phyloP scores from a whole-genome alignment of 192 early-diverging fungal species.

The Pilaira anomala region DNA sequence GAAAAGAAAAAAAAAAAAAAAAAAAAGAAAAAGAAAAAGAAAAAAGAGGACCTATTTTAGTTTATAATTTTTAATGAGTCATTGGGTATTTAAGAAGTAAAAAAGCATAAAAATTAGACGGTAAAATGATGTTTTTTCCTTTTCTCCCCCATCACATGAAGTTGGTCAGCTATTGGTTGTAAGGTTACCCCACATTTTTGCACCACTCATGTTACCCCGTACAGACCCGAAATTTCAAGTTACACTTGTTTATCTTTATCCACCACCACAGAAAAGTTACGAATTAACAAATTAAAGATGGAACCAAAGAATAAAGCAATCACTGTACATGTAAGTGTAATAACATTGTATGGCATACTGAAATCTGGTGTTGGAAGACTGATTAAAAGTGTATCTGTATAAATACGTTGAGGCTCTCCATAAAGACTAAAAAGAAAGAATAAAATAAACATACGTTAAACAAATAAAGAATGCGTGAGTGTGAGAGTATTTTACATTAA shows the following conservation, averaged over 20 bases:
- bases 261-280: slow-evolving; percentile 52
- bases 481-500: slow-evolving; percentile 7
- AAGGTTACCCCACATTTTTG: slow-evolving; percentile 11
- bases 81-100: background rate
- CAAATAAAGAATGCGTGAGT: background rate
- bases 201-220: background rate
- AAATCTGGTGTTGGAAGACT: slow-evolving; percentile 96
- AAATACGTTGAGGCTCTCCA: slow-evolving; percentile 48
- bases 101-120: background rate
- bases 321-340: slow-evolving; percentile 94
- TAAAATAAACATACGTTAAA: background rate
- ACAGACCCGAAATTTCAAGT: slow-evolving; percentile 1
- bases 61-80: no score
- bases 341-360: slow-evolving; percentile 99
- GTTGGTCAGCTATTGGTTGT: slow-evolving; percentile 3
- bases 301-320: slow-evolving; percentile 94
- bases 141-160: slow-evolving; percentile 8
- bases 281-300: slow-evolving; percentile 82
- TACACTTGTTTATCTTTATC: slow-evolving; percentile 14
- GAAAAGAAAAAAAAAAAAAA: background rate
- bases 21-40: background rate
- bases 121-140: background rate
- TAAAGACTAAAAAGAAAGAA: background rate
- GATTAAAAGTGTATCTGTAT: slow-evolving; percentile 84
- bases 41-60: background rate